Evolutionary conservation across 306 rosid genomes (phyloP).

Genomic region (Glycine soja): DNA sequence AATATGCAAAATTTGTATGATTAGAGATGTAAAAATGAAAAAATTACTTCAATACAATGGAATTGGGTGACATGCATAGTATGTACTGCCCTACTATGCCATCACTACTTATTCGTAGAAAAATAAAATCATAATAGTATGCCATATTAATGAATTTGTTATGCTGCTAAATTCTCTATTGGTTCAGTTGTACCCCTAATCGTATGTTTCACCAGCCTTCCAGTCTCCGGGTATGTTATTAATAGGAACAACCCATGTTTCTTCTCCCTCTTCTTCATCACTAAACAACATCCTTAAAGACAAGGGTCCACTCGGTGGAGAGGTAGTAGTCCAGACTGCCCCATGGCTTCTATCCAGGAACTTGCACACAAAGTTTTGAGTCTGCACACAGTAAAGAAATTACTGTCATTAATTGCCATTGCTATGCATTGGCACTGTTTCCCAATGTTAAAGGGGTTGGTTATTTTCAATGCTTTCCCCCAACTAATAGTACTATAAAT

Average conservation of each 20-base stretch:
- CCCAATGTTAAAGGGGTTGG: too few relatives aligned
- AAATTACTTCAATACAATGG: conserved; percentile 7
- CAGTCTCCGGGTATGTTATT: conserved; percentile 73
- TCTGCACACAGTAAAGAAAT: too few relatives aligned
- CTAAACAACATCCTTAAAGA: too few relatives aligned
- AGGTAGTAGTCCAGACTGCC: too few relatives aligned
- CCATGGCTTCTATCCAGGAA: too few relatives aligned
- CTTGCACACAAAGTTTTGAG: too few relatives aligned
- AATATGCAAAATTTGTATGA: conserved; percentile 16
- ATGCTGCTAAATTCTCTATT: conserved; percentile 9
- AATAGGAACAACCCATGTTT: conserved; percentile 74
- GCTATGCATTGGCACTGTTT: too few relatives aligned
- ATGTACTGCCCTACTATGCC: conserved; percentile 8
- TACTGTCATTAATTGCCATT: too few relatives aligned
- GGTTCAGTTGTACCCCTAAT: conserved; percentile 75
- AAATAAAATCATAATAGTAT: neutral
- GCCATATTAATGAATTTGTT: neutral
- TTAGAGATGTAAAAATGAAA: conserved; percentile 4
- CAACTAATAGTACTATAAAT: too few relatives aligned
- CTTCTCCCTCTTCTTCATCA: too few relatives aligned
- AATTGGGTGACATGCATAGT: neutral
- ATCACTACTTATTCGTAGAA: conserved; percentile 20
- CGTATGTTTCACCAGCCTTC: conserved; percentile 74
- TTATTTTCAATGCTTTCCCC: too few relatives aligned
- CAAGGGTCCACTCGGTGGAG: too few relatives aligned